Evolutionary conservation across 345 rosid species (phyloP).

Genomic region (Arabidopsis arenosa): DNA sequence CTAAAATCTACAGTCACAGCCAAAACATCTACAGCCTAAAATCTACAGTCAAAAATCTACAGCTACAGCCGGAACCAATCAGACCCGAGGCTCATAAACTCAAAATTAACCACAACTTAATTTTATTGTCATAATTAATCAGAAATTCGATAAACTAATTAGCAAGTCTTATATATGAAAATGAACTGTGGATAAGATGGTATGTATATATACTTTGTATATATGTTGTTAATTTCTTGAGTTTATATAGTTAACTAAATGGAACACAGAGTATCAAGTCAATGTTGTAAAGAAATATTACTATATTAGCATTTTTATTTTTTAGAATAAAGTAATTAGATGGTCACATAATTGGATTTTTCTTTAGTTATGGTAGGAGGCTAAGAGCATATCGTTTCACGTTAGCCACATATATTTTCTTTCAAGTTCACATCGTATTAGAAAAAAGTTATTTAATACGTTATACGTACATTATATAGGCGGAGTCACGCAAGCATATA

Average conservation of each 20-base stretch:
- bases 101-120: background rate
- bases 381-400: conserved; percentile 23
- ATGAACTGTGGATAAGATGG: conserved; percentile 20
- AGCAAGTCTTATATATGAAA: background rate
- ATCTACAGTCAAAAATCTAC: too few relatives aligned
- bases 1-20: too few relatives aligned
- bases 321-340: background rate
- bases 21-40: too few relatives aligned
- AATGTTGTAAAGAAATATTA: background rate
- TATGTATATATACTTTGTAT: background rate
- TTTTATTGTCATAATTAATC: background rate
- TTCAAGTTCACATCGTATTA: conserved; percentile 22
- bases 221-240: background rate
- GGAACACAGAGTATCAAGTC: background rate
- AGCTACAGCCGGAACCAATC: too few relatives aligned
- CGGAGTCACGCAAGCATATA: conserved; percentile 38
- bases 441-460: background rate
- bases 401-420: conserved; percentile 35
- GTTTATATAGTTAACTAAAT: background rate
- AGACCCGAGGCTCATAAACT: too few relatives aligned
- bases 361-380: conserved; percentile 26
- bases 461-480: background rate
- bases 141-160: background rate
- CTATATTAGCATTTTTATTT: background rate
- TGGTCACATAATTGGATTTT: conserved; percentile 29